A percentile compares a stretch with the other conserved stretches of the same genome.
phyloP scores from a whole-genome alignment of 371 early-diverging fungal genomes.

The Capillidium heterosporum region DNA sequence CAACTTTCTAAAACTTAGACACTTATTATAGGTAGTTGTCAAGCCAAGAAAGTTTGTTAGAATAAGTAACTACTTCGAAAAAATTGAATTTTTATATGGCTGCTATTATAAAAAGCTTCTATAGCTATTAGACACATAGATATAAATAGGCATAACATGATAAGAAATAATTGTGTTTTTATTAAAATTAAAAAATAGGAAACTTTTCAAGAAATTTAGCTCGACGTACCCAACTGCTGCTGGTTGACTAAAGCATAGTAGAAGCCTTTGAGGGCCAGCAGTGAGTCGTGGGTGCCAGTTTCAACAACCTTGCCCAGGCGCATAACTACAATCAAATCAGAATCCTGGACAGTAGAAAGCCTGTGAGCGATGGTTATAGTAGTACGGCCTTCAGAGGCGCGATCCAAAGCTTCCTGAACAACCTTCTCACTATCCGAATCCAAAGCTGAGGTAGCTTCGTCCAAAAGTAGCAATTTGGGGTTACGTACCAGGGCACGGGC shows the following conservation, averaged over 20 bases:
- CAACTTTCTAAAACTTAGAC: no score
- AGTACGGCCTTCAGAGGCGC: slow-evolving; percentile 40
- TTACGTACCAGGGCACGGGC: slow-evolving; percentile 61
- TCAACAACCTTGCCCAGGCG: slow-evolving; percentile 61
- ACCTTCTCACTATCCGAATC: slow-evolving; percentile 78
- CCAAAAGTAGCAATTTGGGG: slow-evolving; percentile 72
- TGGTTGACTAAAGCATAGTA: slow-evolving; percentile 20
- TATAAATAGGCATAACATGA: no score
- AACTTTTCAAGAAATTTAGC: no score
- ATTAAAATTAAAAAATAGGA: no score
- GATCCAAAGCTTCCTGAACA: slow-evolving; percentile 75
- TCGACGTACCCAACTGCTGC: slow-evolving; percentile 12
- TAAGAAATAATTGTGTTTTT: no score
- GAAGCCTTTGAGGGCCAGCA: slow-evolving; percentile 21
- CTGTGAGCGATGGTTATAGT: slow-evolving; percentile 54
- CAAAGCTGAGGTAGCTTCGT: slow-evolving; percentile 92
- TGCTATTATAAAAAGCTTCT: no score
- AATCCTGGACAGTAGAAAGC: slow-evolving; percentile 51
- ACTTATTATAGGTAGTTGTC: no score
- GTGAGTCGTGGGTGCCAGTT: slow-evolving; percentile 58
- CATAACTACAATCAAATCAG: slow-evolving; percentile 58
- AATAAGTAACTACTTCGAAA: no score
- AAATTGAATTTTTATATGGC: no score
- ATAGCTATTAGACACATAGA: no score
- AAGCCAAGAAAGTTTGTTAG: no score